Evolutionary conservation across 768 basidiomycete genomes (phyloP).

Genomic region (Russula foetens): DNA sequence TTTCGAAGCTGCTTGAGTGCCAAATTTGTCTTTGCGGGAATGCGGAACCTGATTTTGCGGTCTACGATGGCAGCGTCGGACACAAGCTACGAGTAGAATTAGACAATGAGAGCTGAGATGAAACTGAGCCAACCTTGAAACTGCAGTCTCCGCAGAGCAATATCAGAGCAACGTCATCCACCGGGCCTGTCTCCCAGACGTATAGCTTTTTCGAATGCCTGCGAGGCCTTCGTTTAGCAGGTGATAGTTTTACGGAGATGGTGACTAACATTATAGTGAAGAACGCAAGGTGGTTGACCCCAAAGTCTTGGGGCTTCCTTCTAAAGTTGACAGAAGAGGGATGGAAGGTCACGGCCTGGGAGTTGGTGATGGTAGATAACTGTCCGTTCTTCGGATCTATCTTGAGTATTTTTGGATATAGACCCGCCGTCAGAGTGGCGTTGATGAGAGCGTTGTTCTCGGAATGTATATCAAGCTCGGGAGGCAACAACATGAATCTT

Average conservation of each 20-base stretch:
- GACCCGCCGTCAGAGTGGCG: constrained; percentile 74
- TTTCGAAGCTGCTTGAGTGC: constrained; percentile 75
- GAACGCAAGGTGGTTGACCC: constrained; percentile 66
- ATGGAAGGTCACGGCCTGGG: constrained; percentile 71
- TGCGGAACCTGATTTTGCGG: constrained; percentile 70
- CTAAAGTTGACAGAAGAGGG: constrained; percentile 90
- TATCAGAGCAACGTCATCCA: constrained; percentile 74
- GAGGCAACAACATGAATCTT: constrained; percentile 69
- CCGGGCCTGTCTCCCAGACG: constrained; percentile 88
- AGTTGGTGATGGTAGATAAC: constrained; percentile 76
- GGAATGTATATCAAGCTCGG: constrained; percentile 62
- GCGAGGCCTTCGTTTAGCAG: background rate
- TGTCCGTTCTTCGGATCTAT: constrained; percentile 55
- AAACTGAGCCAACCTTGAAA: constrained; percentile 52
- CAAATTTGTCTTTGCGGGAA: constrained; percentile 61
- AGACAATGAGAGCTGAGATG: background rate
- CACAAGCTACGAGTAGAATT: constrained; percentile 41
- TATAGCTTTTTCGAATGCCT: constrained; percentile 94
- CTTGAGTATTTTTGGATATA: constrained; percentile 85
- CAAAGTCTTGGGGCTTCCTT: constrained; percentile 58
- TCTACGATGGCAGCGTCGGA: constrained; percentile 72
- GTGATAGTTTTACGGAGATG: background rate
- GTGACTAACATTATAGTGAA: constrained; percentile 76
- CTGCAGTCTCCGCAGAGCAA: constrained; percentile 88
- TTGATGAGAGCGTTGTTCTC: constrained; percentile 58